These are phyloP conservation scores for Podila horticola DNA, from an alignment of 192 early-diverging fungal species.

Conservation along the genomic window DNA sequence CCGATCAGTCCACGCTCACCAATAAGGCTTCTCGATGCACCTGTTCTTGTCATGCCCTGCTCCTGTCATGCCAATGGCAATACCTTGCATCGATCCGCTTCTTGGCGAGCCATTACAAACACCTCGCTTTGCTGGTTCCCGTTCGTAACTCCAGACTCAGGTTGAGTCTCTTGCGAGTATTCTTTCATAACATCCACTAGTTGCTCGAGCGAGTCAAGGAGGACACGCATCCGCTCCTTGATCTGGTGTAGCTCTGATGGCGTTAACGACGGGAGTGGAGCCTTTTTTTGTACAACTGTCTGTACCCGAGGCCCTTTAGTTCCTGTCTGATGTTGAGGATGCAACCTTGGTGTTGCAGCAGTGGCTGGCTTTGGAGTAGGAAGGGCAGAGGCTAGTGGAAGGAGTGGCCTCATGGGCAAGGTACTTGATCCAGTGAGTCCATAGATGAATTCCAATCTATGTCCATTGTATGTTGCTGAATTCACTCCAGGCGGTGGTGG, in stretches of 20 bases:
- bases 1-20: not conserved
- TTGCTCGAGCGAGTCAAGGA: not conserved
- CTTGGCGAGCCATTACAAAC: not conserved
- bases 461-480: not conserved
- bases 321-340: not conserved
- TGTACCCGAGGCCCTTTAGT: too few species aligned
- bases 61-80: too few species aligned
- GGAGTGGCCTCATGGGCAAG: not conserved
- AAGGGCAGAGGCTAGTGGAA: not conserved
- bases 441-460: not conserved
- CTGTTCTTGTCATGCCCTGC: too few species aligned
- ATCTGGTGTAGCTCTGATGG: not conserved
- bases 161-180: not conserved
- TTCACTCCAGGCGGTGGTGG: not conserved
- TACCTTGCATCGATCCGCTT: conserved; percentile 1
- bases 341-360: not conserved
- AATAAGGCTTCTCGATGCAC: not conserved
- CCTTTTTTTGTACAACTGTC: not conserved
- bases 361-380: not conserved
- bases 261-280: not conserved
- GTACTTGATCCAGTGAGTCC: not conserved
- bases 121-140: not conserved
- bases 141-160: too few species aligned
- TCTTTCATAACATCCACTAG: conserved; percentile 1
- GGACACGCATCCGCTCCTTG: not conserved